A percentile compares a stretch with the other conserved stretches of the same genome.
Conservation (phyloP, 495 filamentous ascomycete species). For the Penicillium argentinense region DNA sequence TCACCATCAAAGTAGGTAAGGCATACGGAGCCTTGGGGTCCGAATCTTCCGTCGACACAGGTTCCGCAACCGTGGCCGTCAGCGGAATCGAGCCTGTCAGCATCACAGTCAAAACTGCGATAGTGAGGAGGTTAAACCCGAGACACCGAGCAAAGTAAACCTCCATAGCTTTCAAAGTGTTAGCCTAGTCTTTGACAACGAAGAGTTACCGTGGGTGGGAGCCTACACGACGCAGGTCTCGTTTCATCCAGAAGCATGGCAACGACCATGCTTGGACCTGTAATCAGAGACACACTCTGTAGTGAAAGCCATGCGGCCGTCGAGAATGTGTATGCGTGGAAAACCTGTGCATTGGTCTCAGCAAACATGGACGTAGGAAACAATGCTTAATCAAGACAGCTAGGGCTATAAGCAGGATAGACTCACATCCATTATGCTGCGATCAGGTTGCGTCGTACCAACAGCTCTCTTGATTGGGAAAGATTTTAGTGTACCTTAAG, state of each 20-base stretch:
- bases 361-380: background rate
- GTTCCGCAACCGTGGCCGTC: conserved; percentile 45
- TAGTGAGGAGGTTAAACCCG: conserved; percentile 63
- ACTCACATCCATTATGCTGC: conserved; percentile 19
- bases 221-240: conserved; percentile 54
- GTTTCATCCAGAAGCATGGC: conserved; percentile 60
- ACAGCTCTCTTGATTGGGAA: background rate
- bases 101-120: conserved; percentile 65
- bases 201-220: background rate
- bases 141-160: conserved; percentile 70
- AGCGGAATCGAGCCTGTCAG: conserved; percentile 77
- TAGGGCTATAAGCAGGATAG: background rate
- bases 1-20: conserved; percentile 64
- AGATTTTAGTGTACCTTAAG: too few species aligned
- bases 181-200: background rate
- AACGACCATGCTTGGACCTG: conserved; percentile 65
- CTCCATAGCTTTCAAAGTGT: conserved; percentile 54
- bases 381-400: background rate
- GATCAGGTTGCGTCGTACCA: background rate
- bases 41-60: conserved; percentile 41
- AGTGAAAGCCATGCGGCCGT: conserved; percentile 66
- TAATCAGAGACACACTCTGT: conserved; percentile 64
- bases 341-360: conserved; percentile 45
- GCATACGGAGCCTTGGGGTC: conserved; percentile 69
- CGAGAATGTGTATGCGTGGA: conserved; percentile 64